Percentiles rank a stretch among this genome's conserved stretches.
Conservation (phyloP, 2,329 filamentous ascomycete species). For the Alternaria sp. region DNA sequence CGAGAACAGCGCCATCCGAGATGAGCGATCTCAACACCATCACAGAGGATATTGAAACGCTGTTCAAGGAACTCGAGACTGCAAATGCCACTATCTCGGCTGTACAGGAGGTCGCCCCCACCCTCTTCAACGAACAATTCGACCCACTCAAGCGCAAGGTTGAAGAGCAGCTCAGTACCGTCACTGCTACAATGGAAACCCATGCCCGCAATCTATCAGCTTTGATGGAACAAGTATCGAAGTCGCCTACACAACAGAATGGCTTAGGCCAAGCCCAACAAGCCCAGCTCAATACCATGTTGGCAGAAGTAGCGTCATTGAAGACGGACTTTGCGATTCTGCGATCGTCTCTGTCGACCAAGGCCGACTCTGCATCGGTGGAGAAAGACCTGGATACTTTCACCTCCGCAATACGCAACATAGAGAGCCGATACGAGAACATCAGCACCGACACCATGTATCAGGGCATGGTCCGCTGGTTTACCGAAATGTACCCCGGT, state of each 20-base stretch:
- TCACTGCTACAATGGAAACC: neutral
- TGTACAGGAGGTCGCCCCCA: slow-evolving; percentile 1
- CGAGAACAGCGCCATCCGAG: neutral
- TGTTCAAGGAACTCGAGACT: neutral
- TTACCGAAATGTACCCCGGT: slow-evolving; percentile 26
- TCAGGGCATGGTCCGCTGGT: slow-evolving; percentile 32
- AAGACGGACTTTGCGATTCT: neutral
- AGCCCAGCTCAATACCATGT: neutral
- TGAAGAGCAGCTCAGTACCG: neutral
- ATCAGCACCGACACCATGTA: slow-evolving; percentile 31
- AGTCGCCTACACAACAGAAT: neutral
- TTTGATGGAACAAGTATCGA: neutral
- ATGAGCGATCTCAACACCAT: neutral
- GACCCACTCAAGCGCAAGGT: slow-evolving; percentile 12
- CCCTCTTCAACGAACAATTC: slow-evolving; percentile 12
- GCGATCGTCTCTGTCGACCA: neutral
- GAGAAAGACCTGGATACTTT: slow-evolving; percentile 6
- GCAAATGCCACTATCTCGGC: neutral
- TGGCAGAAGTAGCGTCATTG: neutral
- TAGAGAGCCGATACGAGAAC: slow-evolving; percentile 35
- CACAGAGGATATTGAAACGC: neutral
- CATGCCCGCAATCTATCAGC: neutral
- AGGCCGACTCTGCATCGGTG: slow-evolving; percentile 1
- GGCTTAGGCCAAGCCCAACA: neutral
- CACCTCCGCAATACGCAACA: slow-evolving; percentile 7